phyloP scores from a whole-genome alignment of 2,329 filamentous ascomycete species.

The Grosmannia penicillata region DNA sequence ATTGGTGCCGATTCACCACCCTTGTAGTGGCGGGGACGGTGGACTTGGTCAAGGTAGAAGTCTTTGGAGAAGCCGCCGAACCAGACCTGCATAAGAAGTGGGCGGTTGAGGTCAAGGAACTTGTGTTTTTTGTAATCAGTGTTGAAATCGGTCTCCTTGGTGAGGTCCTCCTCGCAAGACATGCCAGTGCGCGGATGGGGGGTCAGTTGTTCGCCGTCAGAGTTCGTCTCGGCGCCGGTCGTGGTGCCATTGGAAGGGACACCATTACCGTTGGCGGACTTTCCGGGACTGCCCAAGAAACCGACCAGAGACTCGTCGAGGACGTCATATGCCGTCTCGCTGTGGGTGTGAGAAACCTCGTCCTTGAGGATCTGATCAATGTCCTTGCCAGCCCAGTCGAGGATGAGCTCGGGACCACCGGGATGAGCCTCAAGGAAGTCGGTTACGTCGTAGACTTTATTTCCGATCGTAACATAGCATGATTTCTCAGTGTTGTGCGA shows the following conservation, averaged over 20 bases:
- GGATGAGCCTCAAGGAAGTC: conserved; percentile 83
- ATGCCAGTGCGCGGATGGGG: conserved; percentile 63
- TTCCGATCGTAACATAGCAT: conserved; percentile 84
- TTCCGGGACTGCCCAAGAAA: conserved; percentile 53
- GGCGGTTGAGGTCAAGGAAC: conserved; percentile 78
- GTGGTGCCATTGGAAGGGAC: conserved; percentile 28
- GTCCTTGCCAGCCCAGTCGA: conserved; percentile 85
- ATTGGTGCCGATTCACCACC: conserved; percentile 83
- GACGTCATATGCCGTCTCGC: conserved; percentile 89
- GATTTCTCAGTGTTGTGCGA: conserved; percentile 66
- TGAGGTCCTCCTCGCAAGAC: conserved; percentile 76
- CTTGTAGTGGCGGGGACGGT: conserved; percentile 89
- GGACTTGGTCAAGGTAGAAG: conserved; percentile 96
- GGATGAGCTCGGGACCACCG: conserved; percentile 73
- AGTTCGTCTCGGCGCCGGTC: conserved; percentile 8
- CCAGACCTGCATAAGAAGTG: conserved; percentile 81
- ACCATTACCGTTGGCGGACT: too few relatives aligned
- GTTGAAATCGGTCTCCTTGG: conserved; percentile 62
- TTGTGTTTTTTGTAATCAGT: conserved; percentile 80
- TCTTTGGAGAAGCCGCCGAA: conserved; percentile 75
- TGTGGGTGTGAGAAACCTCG: conserved; percentile 67
- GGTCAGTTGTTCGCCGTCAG: conserved; percentile 12
- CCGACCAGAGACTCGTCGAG: conserved; percentile 77
- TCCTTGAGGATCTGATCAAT: conserved; percentile 72
- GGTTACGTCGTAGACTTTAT: conserved; percentile 90